Percentiles rank a stretch among this genome's conserved stretches.
Evolutionary conservation across 768 basidiomycete species (phyloP).

Genomic region (Suillus hirtellus): DNA sequence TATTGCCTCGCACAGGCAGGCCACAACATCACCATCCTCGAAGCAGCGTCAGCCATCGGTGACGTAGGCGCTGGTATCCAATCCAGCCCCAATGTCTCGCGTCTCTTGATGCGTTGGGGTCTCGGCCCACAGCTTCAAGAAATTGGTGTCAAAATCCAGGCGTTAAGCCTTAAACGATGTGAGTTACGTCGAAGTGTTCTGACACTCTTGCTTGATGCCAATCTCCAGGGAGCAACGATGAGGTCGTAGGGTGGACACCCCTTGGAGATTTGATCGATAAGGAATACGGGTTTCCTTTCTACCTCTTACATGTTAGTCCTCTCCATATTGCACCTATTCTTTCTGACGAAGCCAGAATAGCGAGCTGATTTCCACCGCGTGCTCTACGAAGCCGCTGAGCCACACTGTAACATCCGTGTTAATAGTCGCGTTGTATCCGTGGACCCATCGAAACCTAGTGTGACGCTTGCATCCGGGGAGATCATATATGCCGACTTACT

Average conservation of each 20-base stretch:
- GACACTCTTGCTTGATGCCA: background rate
- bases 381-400: slow-evolving; percentile 36
- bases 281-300: slow-evolving; percentile 36
- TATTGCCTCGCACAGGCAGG: slow-evolving; percentile 47
- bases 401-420: slow-evolving; percentile 38
- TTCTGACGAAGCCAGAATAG: slow-evolving; percentile 14
- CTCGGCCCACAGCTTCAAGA: slow-evolving; percentile 41
- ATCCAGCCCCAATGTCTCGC: slow-evolving; percentile 41
- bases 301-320: slow-evolving; percentile 35
- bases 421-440: slow-evolving; percentile 38
- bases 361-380: slow-evolving; percentile 51
- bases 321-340: background rate
- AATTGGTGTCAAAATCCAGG: slow-evolving; percentile 39
- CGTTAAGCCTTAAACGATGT: slow-evolving; percentile 46
- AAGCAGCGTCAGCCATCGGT: slow-evolving; percentile 39
- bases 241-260: slow-evolving; percentile 37
- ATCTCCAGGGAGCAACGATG: slow-evolving; percentile 32
- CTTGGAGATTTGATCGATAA: slow-evolving; percentile 36
- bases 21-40: slow-evolving; percentile 50
- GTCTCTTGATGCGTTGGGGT: slow-evolving; percentile 53
- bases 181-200: slow-evolving; percentile 7
- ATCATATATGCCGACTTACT: slow-evolving; percentile 46
- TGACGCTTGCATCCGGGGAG: slow-evolving; percentile 45
- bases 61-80: slow-evolving; percentile 59
- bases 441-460: slow-evolving; percentile 32